Evolutionary conservation across 1,284 basidiomycete species (phyloP), one percentile per base, ranked within the genome.

Genomic region (Tylopilus sp.): DNA sequence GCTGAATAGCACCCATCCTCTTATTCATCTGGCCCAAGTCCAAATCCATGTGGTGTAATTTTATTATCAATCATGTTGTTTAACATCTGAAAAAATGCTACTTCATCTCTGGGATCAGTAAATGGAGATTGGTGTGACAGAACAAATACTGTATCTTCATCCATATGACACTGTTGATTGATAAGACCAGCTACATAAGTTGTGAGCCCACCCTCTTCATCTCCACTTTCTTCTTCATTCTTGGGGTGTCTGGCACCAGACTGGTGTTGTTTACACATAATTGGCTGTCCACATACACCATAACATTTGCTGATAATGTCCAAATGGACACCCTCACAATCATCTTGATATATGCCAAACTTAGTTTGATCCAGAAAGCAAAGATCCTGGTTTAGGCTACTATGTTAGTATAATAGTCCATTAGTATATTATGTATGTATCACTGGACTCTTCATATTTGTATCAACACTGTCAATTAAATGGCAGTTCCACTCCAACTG

Each of bases 401-500:
- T 4, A 27, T 50, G n/a, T 50, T 50, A 50, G 48, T 14, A 50
- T 17, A 50, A 27, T 14, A 14, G 27, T 14, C 3, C 17, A 17
- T n/a, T 27, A 50, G 27, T 50, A 27, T 16, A 50, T 29, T 50
- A 27, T 16, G 12, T 27, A n/a, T n/a, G n/a, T 27, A 50, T 27
- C 17, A 14, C 29, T 29, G 48, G 48, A 27, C 48, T 29, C 27
- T 50, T 50, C 3, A 27, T 2, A 7, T 50, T 50, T 27, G 48
- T 50, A 27, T 50, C 17, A 8, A 50, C 48, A 27, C 48, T 50
- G 12, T 50, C 48, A 3, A 50, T 50, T 16, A 14, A 27, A 14
- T 50, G 77, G 8, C 35, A 52, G 61, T 82, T 81, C 80, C 81
- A 83, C 8, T 78, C 57, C 0, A 19, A 12, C 19, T 65, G 64